These are phyloP conservation scores for Phaeosphaeriaceae sp. DNA, from an alignment of 2,329 filamentous ascomycete species.

Conservation along the genomic window DNA sequence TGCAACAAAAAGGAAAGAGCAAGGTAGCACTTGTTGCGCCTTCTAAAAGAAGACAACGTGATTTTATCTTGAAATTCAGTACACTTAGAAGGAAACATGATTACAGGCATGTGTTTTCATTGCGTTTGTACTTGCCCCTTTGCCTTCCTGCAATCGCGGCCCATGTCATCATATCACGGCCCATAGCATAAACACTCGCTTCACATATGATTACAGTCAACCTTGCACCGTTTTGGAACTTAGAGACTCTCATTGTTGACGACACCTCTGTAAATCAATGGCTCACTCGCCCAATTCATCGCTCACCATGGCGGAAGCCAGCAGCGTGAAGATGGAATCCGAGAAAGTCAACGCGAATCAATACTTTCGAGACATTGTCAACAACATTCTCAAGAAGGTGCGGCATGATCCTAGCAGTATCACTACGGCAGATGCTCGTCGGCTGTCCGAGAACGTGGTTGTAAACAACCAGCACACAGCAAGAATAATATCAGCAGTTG, in stretches of 20 bases:
- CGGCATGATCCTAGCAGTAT: conserved; percentile 26
- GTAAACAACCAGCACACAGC: conserved; percentile 28
- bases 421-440: conserved; percentile 39
- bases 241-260: too few species aligned
- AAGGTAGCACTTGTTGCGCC: too few species aligned
- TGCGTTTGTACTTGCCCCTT: too few species aligned
- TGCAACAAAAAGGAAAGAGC: too few species aligned
- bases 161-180: too few species aligned
- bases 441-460: conserved; percentile 35
- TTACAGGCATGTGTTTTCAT: too few species aligned
- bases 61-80: too few species aligned
- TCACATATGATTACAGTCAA: too few species aligned
- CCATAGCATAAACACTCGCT: too few species aligned
- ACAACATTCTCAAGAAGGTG: neutral
- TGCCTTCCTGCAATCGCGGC: too few species aligned
- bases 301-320: neutral
- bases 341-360: neutral
- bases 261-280: neutral
- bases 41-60: too few species aligned
- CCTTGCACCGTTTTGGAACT: neutral
- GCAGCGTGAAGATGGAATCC: neutral
- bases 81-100: too few species aligned
- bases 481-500: conserved; percentile 38
- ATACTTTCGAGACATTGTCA: neutral
- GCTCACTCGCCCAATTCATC: neutral